Evolutionary conservation across 306 rosid species (phyloP).

Genomic region (Morella rubra): DNA sequence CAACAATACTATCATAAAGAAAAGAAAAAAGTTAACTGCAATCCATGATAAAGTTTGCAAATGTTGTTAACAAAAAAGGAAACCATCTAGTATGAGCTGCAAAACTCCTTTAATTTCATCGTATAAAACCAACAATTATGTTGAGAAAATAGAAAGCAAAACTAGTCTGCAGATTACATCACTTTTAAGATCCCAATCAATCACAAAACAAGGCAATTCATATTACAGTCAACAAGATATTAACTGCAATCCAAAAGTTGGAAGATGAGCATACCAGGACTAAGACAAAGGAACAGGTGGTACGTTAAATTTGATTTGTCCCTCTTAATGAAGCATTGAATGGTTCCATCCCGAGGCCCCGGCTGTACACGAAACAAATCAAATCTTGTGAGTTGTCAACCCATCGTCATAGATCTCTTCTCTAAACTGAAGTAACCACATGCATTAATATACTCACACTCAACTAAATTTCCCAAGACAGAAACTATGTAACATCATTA

Average conservation of each 20-base stretch:
- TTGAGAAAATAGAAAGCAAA: not conserved
- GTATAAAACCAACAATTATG: not conserved
- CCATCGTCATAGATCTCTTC: not conserved
- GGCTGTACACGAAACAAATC: constrained; percentile 51
- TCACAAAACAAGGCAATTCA: constrained; percentile 5
- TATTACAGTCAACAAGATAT: not conserved
- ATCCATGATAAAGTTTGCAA: not conserved
- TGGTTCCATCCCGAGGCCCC: constrained; percentile 71
- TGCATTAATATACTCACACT: not conserved
- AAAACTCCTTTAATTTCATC: not conserved
- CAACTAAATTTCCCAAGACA: not conserved
- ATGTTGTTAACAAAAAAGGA: not conserved
- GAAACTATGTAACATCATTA: not conserved
- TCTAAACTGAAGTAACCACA: not conserved
- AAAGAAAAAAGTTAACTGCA: not conserved
- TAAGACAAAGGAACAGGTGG: constrained; percentile 86
- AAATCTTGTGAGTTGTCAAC: constrained; percentile 17
- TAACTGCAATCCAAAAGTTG: constrained; percentile 14
- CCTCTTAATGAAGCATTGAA: constrained; percentile 92
- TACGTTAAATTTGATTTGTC: constrained; percentile 85
- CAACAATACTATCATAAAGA: not conserved
- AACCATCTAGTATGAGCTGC: not conserved
- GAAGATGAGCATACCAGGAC: constrained; percentile 64
- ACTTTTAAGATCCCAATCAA: constrained; percentile 3
- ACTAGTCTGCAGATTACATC: not conserved